A percentile compares a stretch with the other conserved stretches of the same genome.
phyloP scores from a whole-genome alignment of 129 eudicot genomes.

The Flaveria trinervia region DNA sequence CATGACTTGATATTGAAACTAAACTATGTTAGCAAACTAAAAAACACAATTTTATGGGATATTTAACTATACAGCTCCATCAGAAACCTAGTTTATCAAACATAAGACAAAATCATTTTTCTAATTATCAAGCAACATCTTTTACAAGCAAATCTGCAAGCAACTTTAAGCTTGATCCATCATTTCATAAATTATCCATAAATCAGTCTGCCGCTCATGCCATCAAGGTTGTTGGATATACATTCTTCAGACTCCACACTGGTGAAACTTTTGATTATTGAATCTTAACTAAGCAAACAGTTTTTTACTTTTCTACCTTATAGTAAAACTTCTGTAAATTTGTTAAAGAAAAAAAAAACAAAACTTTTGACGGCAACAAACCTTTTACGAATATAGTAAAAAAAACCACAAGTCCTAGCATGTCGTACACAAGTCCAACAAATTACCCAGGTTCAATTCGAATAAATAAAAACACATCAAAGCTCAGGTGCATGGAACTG shows the following conservation, averaged over 20 bases:
- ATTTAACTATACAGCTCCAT: neutral
- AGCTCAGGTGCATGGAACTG: conserved; percentile 3
- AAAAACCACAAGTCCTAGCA: no score
- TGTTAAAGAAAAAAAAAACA: no score
- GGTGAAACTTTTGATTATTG: no score
- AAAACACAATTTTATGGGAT: neutral
- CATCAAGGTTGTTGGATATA: conserved; percentile 4
- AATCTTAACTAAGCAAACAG: no score
- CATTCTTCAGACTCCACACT: neutral
- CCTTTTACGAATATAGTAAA: no score
- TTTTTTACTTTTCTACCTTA: no score
- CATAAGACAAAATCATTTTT: neutral
- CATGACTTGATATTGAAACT: conserved; percentile 4
- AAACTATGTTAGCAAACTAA: conserved; percentile 6
- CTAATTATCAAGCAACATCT: neutral
- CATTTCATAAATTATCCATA: neutral
- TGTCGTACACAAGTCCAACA: neutral
- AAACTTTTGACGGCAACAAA: no score
- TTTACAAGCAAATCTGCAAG: neutral
- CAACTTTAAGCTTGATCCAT: neutral
- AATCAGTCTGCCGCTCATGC: neutral
- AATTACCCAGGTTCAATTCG: neutral
- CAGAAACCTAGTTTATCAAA: no score
- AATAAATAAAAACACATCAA: neutral
- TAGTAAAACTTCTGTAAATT: no score